phyloP scores from a whole-genome alignment of 306 rosid genomes.

The Hylodesmum podocarpum region DNA sequence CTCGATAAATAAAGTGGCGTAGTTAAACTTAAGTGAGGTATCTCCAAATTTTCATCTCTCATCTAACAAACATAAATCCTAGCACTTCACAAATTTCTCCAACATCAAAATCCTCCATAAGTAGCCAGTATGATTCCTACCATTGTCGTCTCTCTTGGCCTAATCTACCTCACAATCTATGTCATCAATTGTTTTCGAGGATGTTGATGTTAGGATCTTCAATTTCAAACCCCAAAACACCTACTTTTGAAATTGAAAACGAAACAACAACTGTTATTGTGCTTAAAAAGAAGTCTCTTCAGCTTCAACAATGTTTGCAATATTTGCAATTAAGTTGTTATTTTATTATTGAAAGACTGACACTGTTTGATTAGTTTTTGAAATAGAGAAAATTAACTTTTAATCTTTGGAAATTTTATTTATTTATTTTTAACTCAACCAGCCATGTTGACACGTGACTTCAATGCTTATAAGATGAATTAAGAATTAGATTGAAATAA shows the following conservation, averaged over 20 bases:
- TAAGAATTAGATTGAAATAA: too few relatives aligned
- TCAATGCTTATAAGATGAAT: too few relatives aligned
- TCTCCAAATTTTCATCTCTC: background rate
- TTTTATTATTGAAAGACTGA: too few relatives aligned
- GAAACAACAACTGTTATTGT: background rate
- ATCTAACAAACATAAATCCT: background rate
- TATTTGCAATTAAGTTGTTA: too few relatives aligned
- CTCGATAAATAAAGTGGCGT: too few relatives aligned
- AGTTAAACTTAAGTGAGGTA: too few relatives aligned
- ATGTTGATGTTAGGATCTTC: background rate
- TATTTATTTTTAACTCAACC: too few relatives aligned
- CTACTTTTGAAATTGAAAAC: background rate
- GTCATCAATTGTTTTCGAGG: background rate
- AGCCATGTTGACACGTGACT: too few relatives aligned
- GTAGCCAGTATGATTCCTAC: background rate
- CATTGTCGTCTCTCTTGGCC: background rate
- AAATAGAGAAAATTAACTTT: too few relatives aligned
- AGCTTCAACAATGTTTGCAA: background rate
- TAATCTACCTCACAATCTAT: background rate
- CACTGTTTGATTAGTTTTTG: too few relatives aligned
- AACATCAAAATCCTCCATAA: background rate
- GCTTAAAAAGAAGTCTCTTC: background rate
- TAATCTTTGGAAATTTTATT: too few relatives aligned
- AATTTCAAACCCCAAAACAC: background rate
- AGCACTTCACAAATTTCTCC: background rate